Evolutionary conservation across 176 grass and related monocot genomes (phyloP).

Genomic region (Alloteropsis semialata): DNA sequence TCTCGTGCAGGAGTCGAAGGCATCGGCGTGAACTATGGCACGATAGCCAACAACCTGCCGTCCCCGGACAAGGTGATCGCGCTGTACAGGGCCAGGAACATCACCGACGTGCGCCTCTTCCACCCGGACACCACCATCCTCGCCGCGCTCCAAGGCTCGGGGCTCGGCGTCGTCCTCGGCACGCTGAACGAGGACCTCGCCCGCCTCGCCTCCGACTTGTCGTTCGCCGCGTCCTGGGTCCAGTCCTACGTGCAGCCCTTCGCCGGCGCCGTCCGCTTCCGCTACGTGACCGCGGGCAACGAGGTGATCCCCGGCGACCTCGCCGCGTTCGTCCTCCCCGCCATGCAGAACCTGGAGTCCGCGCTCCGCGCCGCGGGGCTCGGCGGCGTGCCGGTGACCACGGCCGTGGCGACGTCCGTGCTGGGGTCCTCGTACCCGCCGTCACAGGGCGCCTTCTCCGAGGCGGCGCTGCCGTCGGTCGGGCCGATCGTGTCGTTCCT

Average conservation of each 20-base stretch:
- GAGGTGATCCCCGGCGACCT: conserved; percentile 63
- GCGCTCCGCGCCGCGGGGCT: conserved; percentile 48
- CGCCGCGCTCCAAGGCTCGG: conserved; percentile 52
- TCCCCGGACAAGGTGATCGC: conserved; percentile 68
- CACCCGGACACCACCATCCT: conserved; percentile 63
- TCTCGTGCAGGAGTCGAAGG: conserved; percentile 50
- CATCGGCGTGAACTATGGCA: conserved; percentile 86
- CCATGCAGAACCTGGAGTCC: conserved; percentile 67
- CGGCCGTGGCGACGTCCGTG: conserved; percentile 57
- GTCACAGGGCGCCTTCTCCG: conserved; percentile 59
- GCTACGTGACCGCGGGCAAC: conserved; percentile 78
- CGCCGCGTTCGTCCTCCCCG: conserved; percentile 57
- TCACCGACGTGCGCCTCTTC: conserved; percentile 70
- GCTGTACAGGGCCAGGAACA: conserved; percentile 51
- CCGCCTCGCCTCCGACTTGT: conserved; percentile 42
- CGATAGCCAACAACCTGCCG: conserved; percentile 71
- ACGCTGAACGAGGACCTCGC: conserved; percentile 80
- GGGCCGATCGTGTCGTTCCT: conserved; percentile 53
- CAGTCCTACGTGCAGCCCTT: conserved; percentile 69
- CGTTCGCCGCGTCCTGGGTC: conserved; percentile 70
- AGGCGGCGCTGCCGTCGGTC: conserved; percentile 31
- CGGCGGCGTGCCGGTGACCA: conserved; percentile 55
- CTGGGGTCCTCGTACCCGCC: conserved; percentile 63
- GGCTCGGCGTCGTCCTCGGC: conserved; percentile 73
- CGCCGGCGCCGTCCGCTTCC: conserved; percentile 61